phyloP scores from a whole-genome alignment of 768 basidiomycete genomes.

The Xanthoconium stramineum region DNA sequence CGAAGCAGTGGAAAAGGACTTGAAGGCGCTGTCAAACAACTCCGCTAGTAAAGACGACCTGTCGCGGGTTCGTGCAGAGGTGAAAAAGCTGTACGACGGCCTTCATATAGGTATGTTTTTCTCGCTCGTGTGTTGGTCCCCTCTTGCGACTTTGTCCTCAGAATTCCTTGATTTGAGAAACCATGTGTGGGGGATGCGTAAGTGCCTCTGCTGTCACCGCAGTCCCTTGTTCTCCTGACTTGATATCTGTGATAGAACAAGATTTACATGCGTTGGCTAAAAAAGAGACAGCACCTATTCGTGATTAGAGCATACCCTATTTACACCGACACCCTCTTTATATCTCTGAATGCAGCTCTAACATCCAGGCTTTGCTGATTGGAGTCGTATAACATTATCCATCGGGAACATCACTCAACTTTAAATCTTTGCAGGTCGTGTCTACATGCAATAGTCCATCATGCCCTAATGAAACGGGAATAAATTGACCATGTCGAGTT shows the following conservation, averaged over 20 bases:
- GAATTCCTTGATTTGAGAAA: slow-evolving; percentile 79
- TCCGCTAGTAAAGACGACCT: slow-evolving; percentile 81
- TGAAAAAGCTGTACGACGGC: slow-evolving; percentile 85
- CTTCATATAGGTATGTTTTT: slow-evolving; percentile 64
- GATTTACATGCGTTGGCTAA: slow-evolving; percentile 73
- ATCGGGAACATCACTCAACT: neutral
- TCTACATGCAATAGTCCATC: no score
- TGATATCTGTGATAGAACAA: slow-evolving; percentile 51
- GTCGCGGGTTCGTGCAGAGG: slow-evolving; percentile 68
- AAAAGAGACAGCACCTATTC: slow-evolving; percentile 60
- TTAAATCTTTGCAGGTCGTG: no score
- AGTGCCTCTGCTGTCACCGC: slow-evolving; percentile 32
- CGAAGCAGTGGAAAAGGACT: slow-evolving; percentile 85
- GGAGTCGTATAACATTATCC: neutral
- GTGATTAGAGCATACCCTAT: slow-evolving; percentile 39
- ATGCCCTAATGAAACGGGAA: no score
- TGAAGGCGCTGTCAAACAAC: slow-evolving; percentile 66
- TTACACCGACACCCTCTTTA: neutral
- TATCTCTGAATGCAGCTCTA: neutral
- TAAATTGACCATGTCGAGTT: no score
- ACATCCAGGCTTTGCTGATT: neutral
- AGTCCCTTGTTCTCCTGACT: neutral
- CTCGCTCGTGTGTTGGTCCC: slow-evolving; percentile 5
- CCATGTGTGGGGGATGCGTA: slow-evolving; percentile 87
- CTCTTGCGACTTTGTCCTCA: slow-evolving; percentile 23